A percentile compares a stretch with the other conserved stretches of the same genome.
phyloP scores from a whole-genome alignment of 2,329 filamentous ascomycete species.

The Hypoxylon sp. region DNA sequence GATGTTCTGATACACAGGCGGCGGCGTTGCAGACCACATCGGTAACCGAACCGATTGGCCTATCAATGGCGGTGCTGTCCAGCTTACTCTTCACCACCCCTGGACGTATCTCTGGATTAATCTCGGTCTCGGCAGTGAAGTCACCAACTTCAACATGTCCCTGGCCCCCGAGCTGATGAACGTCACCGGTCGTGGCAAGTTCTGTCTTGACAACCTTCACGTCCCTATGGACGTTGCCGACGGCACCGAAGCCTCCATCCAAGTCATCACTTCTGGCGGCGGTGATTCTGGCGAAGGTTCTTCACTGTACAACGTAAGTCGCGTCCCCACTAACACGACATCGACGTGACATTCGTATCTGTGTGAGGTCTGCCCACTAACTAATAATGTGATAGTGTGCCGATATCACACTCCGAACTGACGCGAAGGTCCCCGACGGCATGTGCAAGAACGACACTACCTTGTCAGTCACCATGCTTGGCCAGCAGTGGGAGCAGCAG shows the following conservation, averaged over 20 bases:
- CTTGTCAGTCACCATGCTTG: constrained; percentile 61
- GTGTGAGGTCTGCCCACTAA: constrained; percentile 6
- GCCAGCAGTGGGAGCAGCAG: constrained; percentile 35
- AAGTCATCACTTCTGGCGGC: constrained; percentile 76
- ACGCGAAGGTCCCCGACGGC: constrained; percentile 61
- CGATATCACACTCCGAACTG: constrained; percentile 76
- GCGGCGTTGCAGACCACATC: constrained; percentile 61
- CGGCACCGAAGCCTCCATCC: constrained; percentile 75
- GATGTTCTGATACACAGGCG: constrained; percentile 57
- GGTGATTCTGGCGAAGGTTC: constrained; percentile 67
- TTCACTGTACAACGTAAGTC: constrained; percentile 76
- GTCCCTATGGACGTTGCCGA: constrained; percentile 68
- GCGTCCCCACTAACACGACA: constrained; percentile 32
- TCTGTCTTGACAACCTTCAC: constrained; percentile 74
- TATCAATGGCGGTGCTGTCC: constrained; percentile 63
- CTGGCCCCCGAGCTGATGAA: constrained; percentile 72
- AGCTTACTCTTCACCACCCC: constrained; percentile 65
- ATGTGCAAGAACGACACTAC: constrained; percentile 73
- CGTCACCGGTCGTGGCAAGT: constrained; percentile 72
- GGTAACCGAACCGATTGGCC: constrained; percentile 69
- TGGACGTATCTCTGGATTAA: constrained; percentile 70
- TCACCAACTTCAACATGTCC: constrained; percentile 77
- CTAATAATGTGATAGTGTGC: constrained; percentile 69
- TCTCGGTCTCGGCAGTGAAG: constrained; percentile 62
- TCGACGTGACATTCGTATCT: constrained; percentile 7